Evolutionary conservation across 1,284 basidiomycete species (phyloP), one percentile per base, ranked within the genome.

Genomic region (Moesziomyces sp.): DNA sequence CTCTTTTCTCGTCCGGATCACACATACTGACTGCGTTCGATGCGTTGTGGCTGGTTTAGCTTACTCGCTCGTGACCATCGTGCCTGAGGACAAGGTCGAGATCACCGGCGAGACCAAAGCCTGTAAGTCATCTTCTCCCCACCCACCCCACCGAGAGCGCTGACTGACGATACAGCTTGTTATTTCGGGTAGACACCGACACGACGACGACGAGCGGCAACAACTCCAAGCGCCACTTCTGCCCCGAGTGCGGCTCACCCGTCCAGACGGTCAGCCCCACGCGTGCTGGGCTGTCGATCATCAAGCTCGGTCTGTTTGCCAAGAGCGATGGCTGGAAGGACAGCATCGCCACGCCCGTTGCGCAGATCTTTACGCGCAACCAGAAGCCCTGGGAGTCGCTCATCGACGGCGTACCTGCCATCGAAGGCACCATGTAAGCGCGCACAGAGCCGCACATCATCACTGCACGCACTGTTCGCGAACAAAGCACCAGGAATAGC

Each of bases 281-380:
- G 5, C 21, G 28, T 9, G 24, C 54, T 3, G 56, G 63, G 11
- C 26, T 38, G 16, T 52, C 63, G 44, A 56, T 72, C 45, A 46
- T 72, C 69, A 72, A 72, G 40, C 58, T 60, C 52, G 69, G 69
- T 14, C 40, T 72, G 4, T 72, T 72, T 26, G 63, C 59, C 10
- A 56, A 66, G 9, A 28, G 40, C 11, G 34, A 46, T 21, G 53
- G 21, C 10, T 64, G 52, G 51, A 46, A 52, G 5, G 50, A 50
- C 18, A 23, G 62, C 9, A 57, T 62, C 46, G 35, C 30, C n/a
- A n/a, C 14, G 9, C 67, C 67, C 14, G 28, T 26, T 6, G 38
- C 46, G 10, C 63, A 72, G 46, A 47, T 66, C 19, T 72, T 58
- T 19, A 53, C 46, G 14, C 30, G 35, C 9, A 66, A 67, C 56